Evolutionary conservation across 352 stramenopile genomes (phyloP).

Genomic region (Phytopythium chamaehyphon): DNA sequence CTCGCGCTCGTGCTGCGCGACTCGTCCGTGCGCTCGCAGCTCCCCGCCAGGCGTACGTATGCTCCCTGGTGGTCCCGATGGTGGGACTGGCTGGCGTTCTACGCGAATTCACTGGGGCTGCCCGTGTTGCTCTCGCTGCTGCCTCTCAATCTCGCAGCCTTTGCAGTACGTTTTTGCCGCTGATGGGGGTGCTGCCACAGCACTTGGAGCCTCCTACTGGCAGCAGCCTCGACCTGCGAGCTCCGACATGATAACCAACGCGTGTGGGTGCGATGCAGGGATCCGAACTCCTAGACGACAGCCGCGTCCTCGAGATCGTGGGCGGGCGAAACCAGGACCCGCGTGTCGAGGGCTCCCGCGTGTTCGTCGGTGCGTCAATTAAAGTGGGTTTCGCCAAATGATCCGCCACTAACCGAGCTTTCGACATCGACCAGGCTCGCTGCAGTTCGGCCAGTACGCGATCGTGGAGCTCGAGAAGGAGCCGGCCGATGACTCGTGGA

Average conservation of each 20-base stretch:
- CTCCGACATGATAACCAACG: not conserved
- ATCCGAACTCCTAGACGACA: conserved; percentile 16
- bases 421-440: conserved; percentile 34
- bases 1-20: conserved; percentile 67
- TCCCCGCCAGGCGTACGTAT: conserved; percentile 28
- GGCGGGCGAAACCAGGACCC: conserved; percentile 45
- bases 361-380: conserved; percentile 52
- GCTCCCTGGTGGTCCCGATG: not conserved
- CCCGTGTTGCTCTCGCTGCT: not conserved
- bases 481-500: conserved; percentile 42
- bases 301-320: conserved; percentile 46
- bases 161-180: too few species aligned
- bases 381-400: too few species aligned
- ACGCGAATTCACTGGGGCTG: not conserved
- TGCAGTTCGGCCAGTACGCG: conserved; percentile 66
- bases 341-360: conserved; percentile 28
- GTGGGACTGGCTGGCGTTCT: not conserved
- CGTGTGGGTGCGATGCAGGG: conserved; percentile 5
- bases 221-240: not conserved
- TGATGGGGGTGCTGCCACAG: too few species aligned
- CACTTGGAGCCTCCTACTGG: too few species aligned
- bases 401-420: too few species aligned
- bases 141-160: too few species aligned
- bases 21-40: conserved; percentile 27
- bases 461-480: conserved; percentile 67